phyloP scores from a whole-genome alignment of 352 stramenopile genomes.

The Aphanomyces euteiches region DNA sequence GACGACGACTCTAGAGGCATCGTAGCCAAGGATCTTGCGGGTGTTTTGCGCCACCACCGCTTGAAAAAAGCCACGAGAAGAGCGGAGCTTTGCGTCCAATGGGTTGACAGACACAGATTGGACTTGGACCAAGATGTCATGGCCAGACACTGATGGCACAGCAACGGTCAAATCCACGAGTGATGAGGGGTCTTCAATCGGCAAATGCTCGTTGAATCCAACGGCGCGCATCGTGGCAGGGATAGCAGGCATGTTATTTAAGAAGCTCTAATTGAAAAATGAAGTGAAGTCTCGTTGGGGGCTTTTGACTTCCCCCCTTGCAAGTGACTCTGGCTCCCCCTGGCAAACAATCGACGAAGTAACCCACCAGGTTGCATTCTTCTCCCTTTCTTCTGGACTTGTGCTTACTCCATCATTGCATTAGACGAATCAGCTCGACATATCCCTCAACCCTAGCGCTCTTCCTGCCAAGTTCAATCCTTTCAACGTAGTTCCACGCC shows the following conservation, averaged over 20 bases:
- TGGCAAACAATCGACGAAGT: too few relatives aligned
- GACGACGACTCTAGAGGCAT: slow-evolving; percentile 17
- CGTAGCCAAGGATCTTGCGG: slow-evolving; percentile 24
- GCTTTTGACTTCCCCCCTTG: too few relatives aligned
- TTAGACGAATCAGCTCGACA: too few relatives aligned
- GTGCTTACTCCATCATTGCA: too few relatives aligned
- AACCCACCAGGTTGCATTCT: too few relatives aligned
- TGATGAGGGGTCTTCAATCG: neutral
- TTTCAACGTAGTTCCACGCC: too few relatives aligned
- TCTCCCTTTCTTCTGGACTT: too few relatives aligned
- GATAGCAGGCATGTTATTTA: neutral
- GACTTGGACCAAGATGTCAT: neutral
- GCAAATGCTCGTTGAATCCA: neutral
- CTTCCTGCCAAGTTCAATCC: too few relatives aligned
- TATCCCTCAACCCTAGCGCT: too few relatives aligned
- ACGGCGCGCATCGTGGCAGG: neutral
- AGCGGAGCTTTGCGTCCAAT: neutral
- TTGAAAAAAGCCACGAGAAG: neutral
- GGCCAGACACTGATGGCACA: neutral
- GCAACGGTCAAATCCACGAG: neutral
- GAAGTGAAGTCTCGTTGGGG: too few relatives aligned
- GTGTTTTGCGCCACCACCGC: neutral
- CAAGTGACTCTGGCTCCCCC: too few relatives aligned
- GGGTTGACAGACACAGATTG: neutral
- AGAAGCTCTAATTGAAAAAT: neutral